These are phyloP conservation scores for Pilatotrama ljubarskyi DNA, from an alignment of 768 basidiomycete genomes.

Conservation along the genomic window DNA sequence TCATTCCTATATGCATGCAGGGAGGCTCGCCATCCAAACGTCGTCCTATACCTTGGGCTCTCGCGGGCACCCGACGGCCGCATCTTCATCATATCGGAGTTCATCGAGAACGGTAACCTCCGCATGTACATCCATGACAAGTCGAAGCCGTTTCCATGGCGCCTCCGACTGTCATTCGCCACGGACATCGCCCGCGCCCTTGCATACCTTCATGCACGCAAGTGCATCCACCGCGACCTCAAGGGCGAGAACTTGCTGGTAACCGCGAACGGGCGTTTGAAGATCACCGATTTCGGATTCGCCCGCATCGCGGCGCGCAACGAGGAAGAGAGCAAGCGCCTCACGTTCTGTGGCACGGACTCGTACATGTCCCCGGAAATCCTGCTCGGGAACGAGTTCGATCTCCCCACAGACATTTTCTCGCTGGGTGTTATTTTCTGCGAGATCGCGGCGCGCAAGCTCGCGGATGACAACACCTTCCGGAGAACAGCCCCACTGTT, in stretches of 20 bases:
- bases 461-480: slow-evolving; percentile 83
- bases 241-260: slow-evolving; percentile 98
- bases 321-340: slow-evolving; percentile 82
- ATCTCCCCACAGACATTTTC: slow-evolving; percentile 92
- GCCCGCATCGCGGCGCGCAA: slow-evolving; percentile 92
- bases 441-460: slow-evolving; percentile 79
- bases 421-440: slow-evolving; percentile 92
- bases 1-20: slow-evolving; percentile 31
- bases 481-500: slow-evolving; percentile 80
- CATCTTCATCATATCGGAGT: slow-evolving; percentile 95
- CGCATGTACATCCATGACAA: slow-evolving; percentile 89
- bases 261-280: slow-evolving; percentile 89
- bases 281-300: slow-evolving; percentile 99
- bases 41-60: slow-evolving; percentile 91
- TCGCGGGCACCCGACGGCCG: slow-evolving; percentile 81
- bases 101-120: slow-evolving; percentile 89
- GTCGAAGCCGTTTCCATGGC: slow-evolving; percentile 85
- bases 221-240: slow-evolving; percentile 86
- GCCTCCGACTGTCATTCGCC: slow-evolving; percentile 90
- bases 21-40: slow-evolving; percentile 89
- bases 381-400: slow-evolving; percentile 86
- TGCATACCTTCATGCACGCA: slow-evolving; percentile 95
- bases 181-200: slow-evolving; percentile 92
- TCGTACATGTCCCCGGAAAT: slow-evolving; percentile 99
- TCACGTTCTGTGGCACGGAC: slow-evolving; percentile 88